Conservation (phyloP, 2,329 filamentous ascomycete species). For the Ciborinia camelliae region DNA sequence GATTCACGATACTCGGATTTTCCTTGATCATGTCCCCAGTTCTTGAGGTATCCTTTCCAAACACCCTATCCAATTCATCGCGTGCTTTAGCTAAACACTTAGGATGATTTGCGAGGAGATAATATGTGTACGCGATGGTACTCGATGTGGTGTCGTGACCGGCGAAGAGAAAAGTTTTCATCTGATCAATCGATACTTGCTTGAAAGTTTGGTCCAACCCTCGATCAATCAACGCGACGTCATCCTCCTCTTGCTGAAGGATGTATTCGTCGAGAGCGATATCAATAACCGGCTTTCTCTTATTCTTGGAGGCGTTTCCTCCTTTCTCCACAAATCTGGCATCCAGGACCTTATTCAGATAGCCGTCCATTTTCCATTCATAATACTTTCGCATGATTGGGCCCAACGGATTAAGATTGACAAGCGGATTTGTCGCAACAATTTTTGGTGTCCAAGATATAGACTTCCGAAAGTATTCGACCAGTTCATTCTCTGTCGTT, state of each 20-base stretch:
- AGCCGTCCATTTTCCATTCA: constrained; percentile 27
- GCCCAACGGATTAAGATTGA: constrained; percentile 24
- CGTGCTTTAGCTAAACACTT: constrained; percentile 24
- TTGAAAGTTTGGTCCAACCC: constrained; percentile 26
- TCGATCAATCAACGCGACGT: constrained; percentile 2
- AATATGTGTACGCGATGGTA: constrained; percentile 26
- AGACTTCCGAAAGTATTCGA: constrained; percentile 25
- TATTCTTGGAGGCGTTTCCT: constrained; percentile 9
- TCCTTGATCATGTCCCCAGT: constrained; percentile 19
- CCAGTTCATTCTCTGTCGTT: constrained; percentile 24
- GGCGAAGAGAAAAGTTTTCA: constrained; percentile 28
- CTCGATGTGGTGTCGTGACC: constrained; percentile 31
- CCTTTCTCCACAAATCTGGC: constrained; percentile 22
- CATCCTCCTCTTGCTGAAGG: constrained; percentile 18
- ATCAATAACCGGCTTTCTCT: constrained; percentile 26
- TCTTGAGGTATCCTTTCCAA: constrained; percentile 25
- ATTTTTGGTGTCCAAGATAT: constrained; percentile 26
- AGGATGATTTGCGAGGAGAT: constrained; percentile 27
- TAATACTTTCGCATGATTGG: constrained; percentile 28
- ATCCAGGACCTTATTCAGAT: constrained; percentile 29
- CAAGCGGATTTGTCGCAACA: constrained; percentile 22
- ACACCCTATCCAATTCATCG: constrained; percentile 28
- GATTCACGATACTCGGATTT: constrained; percentile 25
- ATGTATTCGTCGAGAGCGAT: constrained; percentile 29
- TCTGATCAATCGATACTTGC: constrained; percentile 24